These are phyloP conservation scores for Sordariomycetes sp. DNA, from an alignment of 2,329 filamentous ascomycete genomes.

Conservation along the genomic window DNA sequence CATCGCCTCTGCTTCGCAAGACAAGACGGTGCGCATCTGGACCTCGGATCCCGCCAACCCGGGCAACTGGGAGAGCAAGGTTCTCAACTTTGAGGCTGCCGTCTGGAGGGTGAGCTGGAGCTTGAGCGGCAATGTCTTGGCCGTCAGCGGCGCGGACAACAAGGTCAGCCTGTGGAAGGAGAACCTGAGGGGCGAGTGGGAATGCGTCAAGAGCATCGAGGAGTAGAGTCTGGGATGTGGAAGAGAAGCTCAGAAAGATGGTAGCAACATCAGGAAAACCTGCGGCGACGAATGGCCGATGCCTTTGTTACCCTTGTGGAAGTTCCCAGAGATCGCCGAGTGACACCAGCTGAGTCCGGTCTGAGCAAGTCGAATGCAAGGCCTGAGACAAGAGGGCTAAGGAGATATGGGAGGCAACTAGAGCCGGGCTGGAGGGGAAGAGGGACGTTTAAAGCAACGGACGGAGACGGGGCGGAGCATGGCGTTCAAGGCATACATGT, in stretches of 20 bases:
- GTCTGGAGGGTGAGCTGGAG: constrained; percentile 98
- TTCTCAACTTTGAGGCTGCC: constrained; percentile 77
- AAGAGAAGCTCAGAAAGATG: too few relatives aligned
- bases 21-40: constrained; percentile 97
- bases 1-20: constrained; percentile 90
- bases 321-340: too few relatives aligned
- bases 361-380: too few relatives aligned
- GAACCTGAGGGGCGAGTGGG: constrained; percentile 93
- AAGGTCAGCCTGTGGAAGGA: constrained; percentile 98
- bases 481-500: constrained; percentile 24
- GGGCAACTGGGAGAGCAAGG: constrained; percentile 77
- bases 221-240: too few relatives aligned
- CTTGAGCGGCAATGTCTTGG: constrained; percentile 89
- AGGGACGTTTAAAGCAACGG: background rate
- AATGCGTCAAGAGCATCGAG: constrained; percentile 93
- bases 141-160: constrained; percentile 90
- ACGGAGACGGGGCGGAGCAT: constrained; percentile 12
- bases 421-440: background rate
- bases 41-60: constrained; percentile 54
- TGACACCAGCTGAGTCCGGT: too few relatives aligned
- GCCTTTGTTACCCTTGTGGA: too few relatives aligned
- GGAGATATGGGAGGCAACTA: too few relatives aligned
- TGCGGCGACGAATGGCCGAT: too few relatives aligned
- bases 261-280: too few relatives aligned
- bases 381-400: too few relatives aligned